Evolutionary conservation across 148 eudicot species (phyloP).

Genomic region (Camellia sinensis): DNA sequence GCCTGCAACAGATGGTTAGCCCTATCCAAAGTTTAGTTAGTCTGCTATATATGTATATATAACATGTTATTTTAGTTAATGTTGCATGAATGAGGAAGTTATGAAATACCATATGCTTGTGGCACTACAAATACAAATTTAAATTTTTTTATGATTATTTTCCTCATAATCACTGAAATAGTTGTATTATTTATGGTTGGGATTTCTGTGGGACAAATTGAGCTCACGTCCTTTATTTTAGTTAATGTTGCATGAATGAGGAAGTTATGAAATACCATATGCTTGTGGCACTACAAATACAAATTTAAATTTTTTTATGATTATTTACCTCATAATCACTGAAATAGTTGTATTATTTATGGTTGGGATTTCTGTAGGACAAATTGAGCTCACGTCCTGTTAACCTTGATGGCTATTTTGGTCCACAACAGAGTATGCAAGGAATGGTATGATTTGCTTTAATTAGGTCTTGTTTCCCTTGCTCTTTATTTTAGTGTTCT

Average conservation of each 20-base stretch:
- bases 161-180: neutral
- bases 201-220: constrained; percentile 64
- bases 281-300: neutral
- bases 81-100: neutral
- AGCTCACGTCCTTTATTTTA: constrained; percentile 40
- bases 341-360: neutral
- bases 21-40: constrained; percentile 13
- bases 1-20: constrained; percentile 82
- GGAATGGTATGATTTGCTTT: constrained; percentile 72
- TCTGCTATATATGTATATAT: neutral
- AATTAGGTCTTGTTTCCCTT: neutral
- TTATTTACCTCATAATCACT: neutral
- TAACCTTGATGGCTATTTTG: constrained; percentile 75
- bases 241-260: neutral
- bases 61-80: neutral
- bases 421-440: constrained; percentile 64
- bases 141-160: neutral
- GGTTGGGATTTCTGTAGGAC: constrained; percentile 49
- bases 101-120: neutral
- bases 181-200: neutral
- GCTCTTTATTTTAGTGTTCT: neutral
- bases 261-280: neutral
- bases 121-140: neutral
- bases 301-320: neutral
- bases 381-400: constrained; percentile 66